phyloP scores from a whole-genome alignment of 1,284 basidiomycete species.

The Exobasidium cylindrosporum region DNA sequence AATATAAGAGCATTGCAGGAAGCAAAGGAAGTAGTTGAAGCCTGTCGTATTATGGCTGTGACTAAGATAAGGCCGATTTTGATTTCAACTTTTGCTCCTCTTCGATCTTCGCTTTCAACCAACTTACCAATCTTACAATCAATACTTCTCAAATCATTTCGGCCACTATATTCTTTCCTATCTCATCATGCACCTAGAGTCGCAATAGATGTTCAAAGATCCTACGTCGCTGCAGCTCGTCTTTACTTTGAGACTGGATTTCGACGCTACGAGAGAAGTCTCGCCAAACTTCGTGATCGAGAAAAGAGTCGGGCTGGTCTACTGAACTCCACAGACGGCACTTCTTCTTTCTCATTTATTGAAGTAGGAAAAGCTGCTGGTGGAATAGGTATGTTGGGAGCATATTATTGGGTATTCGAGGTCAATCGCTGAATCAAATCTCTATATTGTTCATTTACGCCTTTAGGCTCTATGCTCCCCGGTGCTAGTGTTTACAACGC shows the following conservation, averaged over 20 bases:
- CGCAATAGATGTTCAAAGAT: slow-evolving; percentile 82
- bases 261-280: slow-evolving; percentile 74
- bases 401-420: background rate
- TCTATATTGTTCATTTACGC: background rate
- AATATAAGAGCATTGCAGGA: slow-evolving; percentile 71
- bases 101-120: slow-evolving; percentile 77
- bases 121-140: slow-evolving; percentile 92
- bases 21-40: slow-evolving; percentile 76
- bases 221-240: slow-evolving; percentile 77
- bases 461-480: background rate
- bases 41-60: slow-evolving; percentile 68
- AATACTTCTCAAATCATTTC: slow-evolving; percentile 69
- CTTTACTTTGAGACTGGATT: slow-evolving; percentile 96
- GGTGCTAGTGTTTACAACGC: background rate
- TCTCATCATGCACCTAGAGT: slow-evolving; percentile 75
- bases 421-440: background rate
- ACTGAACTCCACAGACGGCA: background rate
- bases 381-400: slow-evolving; percentile 9
- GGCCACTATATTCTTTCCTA: slow-evolving; percentile 77
- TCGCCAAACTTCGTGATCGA: slow-evolving; percentile 16
- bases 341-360: slow-evolving; percentile 4
- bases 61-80: background rate
- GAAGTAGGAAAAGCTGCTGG: slow-evolving; percentile 11
- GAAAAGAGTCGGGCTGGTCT: slow-evolving; percentile 6
- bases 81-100: slow-evolving; percentile 11